These are phyloP conservation scores for Parasarocladium wereldwijsianum DNA, from an alignment of 2,329 filamentous ascomycete genomes.

Conservation along the genomic window DNA sequence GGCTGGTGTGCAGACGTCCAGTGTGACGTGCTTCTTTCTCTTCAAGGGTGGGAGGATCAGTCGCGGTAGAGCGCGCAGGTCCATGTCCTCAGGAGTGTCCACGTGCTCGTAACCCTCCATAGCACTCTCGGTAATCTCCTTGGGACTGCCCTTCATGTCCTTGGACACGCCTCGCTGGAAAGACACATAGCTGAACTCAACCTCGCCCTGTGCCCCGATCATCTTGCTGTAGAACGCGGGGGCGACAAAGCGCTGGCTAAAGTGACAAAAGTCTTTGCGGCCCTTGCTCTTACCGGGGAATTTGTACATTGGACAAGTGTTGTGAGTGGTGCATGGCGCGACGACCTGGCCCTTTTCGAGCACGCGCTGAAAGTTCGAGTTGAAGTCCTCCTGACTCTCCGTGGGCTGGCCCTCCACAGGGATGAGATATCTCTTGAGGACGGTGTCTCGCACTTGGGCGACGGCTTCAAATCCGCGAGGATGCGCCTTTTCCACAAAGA, in stretches of 20 bases:
- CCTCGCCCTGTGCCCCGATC: slow-evolving; percentile 75
- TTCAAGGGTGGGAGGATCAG: slow-evolving; percentile 72
- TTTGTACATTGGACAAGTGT: slow-evolving; percentile 76
- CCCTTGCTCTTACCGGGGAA: slow-evolving; percentile 53
- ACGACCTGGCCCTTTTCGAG: slow-evolving; percentile 50
- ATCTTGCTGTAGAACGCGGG: slow-evolving; percentile 71
- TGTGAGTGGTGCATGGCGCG: slow-evolving; percentile 78
- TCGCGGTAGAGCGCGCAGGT: slow-evolving; percentile 62
- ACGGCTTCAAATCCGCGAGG: slow-evolving; percentile 87
- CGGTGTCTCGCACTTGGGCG: slow-evolving; percentile 64
- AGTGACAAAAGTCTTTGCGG: slow-evolving; percentile 82
- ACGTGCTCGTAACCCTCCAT: slow-evolving; percentile 54
- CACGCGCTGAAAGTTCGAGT: slow-evolving; percentile 23
- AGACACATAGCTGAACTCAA: slow-evolving; percentile 80
- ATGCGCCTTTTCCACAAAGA: slow-evolving; percentile 82
- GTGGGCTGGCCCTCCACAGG: slow-evolving; percentile 23
- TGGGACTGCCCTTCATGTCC: slow-evolving; percentile 11
- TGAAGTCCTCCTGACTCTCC: slow-evolving; percentile 20
- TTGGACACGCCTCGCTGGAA: slow-evolving; percentile 56
- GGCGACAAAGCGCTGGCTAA: slow-evolving; percentile 75
- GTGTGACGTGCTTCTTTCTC: slow-evolving; percentile 69
- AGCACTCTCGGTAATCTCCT: slow-evolving; percentile 45
- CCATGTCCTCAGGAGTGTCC: slow-evolving; percentile 23
- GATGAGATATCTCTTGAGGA: slow-evolving; percentile 62
- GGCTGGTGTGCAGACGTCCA: slow-evolving; percentile 80